Conservation (phyloP, 2,329 filamentous ascomycete genomes). For the Aureobasidium mangrovei region DNA sequence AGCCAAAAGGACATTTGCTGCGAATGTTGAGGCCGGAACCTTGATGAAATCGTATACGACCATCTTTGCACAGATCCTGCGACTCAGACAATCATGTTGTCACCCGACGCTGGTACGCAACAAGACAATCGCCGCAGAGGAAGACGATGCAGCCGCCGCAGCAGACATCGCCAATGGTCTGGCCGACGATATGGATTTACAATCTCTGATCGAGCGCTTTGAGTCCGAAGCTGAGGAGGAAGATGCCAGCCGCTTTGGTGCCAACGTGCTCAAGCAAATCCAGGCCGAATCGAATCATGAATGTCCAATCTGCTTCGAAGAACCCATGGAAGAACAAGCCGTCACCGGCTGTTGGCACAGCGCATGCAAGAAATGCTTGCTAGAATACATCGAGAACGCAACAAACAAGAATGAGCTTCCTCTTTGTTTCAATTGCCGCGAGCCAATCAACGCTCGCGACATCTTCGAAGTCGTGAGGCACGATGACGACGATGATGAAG, state of each 20-base stretch:
- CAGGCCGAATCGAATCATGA: slow-evolving; percentile 81
- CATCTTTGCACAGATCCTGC: slow-evolving; percentile 92
- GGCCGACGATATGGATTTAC: slow-evolving; percentile 92
- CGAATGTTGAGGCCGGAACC: slow-evolving; percentile 84
- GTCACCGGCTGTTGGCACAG: slow-evolving; percentile 98
- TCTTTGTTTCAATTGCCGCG: slow-evolving; percentile 84
- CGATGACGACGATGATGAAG: slow-evolving; percentile 43
- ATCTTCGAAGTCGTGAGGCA: slow-evolving; percentile 88
- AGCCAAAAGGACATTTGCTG: slow-evolving; percentile 74
- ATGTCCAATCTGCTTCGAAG: slow-evolving; percentile 90
- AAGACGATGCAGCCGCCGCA: slow-evolving; percentile 69
- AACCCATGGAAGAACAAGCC: slow-evolving; percentile 88
- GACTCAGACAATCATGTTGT: slow-evolving; percentile 87
- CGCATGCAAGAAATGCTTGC: slow-evolving; percentile 86
- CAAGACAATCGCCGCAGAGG: slow-evolving; percentile 73
- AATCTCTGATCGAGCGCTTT: slow-evolving; percentile 76
- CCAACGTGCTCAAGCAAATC: slow-evolving; percentile 83
- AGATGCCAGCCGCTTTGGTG: slow-evolving; percentile 65
- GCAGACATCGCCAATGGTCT: slow-evolving; percentile 73
- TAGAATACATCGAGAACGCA: slow-evolving; percentile 83
- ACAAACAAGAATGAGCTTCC: slow-evolving; percentile 65
- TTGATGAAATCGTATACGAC: slow-evolving; percentile 93
- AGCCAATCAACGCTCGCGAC: slow-evolving; percentile 70
- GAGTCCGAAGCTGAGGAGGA: slow-evolving; percentile 49
- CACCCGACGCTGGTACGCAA: slow-evolving; percentile 87